Conservation (phyloP, 2,329 filamentous ascomycete genomes). For the Helotiales sp. region DNA sequence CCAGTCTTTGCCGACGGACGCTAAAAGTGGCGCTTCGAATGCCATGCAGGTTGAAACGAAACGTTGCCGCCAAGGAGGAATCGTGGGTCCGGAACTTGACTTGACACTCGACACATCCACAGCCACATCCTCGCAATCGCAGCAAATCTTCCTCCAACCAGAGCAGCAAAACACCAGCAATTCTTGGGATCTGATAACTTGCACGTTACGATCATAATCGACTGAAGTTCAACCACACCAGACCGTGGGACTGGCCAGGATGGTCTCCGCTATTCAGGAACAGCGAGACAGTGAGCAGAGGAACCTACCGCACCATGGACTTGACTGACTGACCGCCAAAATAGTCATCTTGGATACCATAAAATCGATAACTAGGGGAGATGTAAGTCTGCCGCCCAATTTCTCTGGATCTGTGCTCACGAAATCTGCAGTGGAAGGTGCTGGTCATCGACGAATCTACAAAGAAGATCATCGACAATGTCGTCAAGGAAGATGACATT, state of each 20-base stretch:
- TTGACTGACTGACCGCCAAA: slow-evolving; percentile 28
- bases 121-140: background rate
- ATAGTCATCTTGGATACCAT: slow-evolving; percentile 76
- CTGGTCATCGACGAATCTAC: slow-evolving; percentile 85
- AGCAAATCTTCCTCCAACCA: background rate
- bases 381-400: slow-evolving; percentile 60
- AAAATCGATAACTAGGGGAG: slow-evolving; percentile 77
- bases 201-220: slow-evolving; percentile 21
- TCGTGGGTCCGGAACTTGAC: background rate
- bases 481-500: slow-evolving; percentile 93
- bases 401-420: slow-evolving; percentile 24
- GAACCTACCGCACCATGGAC: slow-evolving; percentile 8
- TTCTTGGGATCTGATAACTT: background rate
- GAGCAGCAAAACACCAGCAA: background rate
- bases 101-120: background rate
- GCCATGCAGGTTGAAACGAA: background rate
- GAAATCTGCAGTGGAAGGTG: slow-evolving; percentile 82
- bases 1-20: background rate
- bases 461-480: slow-evolving; percentile 86
- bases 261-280: slow-evolving; percentile 87
- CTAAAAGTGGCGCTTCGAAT: background rate
- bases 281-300: slow-evolving; percentile 72
- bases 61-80: slow-evolving; percentile 15
- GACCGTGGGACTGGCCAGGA: slow-evolving; percentile 52
- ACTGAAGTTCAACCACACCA: slow-evolving; percentile 4